A percentile compares a stretch with the other conserved stretches of the same genome.
Conservation (phyloP, 768 basidiomycete genomes). For the Tricholoma bakamatsutake region DNA sequence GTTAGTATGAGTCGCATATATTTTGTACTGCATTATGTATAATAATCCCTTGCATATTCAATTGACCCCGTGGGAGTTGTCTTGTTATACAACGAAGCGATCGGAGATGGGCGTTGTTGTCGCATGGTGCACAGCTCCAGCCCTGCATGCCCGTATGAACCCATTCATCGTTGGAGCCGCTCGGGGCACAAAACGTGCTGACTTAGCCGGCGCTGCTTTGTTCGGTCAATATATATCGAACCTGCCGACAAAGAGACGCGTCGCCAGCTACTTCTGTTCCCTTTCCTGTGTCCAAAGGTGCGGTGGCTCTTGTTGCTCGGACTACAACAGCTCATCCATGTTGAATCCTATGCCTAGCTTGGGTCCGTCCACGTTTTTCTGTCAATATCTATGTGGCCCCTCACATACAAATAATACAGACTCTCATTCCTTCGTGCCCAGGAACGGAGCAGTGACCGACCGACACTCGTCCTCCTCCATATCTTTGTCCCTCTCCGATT, state of each 20-base stretch:
- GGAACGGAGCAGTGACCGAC: neutral
- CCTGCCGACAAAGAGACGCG: constrained; percentile 13
- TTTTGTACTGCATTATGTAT: no score
- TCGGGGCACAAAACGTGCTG: neutral
- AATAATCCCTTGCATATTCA: no score
- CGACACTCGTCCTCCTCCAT: neutral
- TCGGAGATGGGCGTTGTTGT: no score
- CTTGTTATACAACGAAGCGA: no score
- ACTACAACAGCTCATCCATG: neutral
- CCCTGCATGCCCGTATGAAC: neutral
- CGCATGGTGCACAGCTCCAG: no score
- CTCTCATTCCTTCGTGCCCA: neutral
- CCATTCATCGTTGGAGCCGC: neutral
- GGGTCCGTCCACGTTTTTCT: neutral
- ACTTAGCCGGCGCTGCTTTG: neutral
- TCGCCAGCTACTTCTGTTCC: neutral
- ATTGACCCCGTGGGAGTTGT: no score
- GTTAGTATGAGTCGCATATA: no score
- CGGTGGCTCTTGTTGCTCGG: neutral
- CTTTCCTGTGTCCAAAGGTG: constrained; percentile 5
- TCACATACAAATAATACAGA: neutral
- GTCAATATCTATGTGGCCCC: neutral
- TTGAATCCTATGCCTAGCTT: neutral
- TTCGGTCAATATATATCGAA: neutral
- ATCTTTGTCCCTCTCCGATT: neutral